A percentile compares a stretch with the other conserved stretches of the same genome.
These are phyloP conservation scores for Luffa acutangula DNA, from an alignment of 306 rosid species.

Conservation along the genomic window DNA sequence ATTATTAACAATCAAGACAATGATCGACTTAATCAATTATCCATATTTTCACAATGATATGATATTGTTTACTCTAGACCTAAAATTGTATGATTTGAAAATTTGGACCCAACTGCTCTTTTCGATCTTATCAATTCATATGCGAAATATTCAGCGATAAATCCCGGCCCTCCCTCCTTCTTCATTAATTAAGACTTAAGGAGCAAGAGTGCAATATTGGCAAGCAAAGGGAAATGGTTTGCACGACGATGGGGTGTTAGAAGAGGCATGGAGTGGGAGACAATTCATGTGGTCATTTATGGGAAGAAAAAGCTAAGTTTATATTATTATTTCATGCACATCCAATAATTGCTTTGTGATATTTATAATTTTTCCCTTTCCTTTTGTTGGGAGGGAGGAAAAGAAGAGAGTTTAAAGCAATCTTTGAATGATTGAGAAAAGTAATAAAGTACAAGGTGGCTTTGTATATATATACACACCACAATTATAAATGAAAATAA, in stretches of 20 bases:
- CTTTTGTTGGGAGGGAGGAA: background rate
- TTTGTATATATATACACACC: background rate
- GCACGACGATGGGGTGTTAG: slow-evolving; percentile 43
- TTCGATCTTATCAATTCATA: background rate
- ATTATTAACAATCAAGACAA: too few relatives aligned
- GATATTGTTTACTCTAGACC: too few relatives aligned
- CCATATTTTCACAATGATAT: too few relatives aligned
- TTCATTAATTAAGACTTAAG: slow-evolving; percentile 1
- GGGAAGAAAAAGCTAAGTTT: background rate
- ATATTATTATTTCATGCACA: slow-evolving; percentile 9
- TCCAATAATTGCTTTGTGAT: slow-evolving; percentile 26
- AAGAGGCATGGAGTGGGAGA: slow-evolving; percentile 62
- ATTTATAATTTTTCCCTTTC: background rate
- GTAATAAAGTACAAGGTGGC: slow-evolving; percentile 3
- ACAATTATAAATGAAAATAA: background rate
- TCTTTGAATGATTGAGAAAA: slow-evolving; percentile 29
- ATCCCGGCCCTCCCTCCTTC: slow-evolving; percentile 12
- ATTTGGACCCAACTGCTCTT: too few relatives aligned
- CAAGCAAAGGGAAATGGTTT: slow-evolving; percentile 50
- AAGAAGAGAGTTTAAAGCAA: slow-evolving; percentile 8
- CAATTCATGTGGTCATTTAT: slow-evolving; percentile 63
- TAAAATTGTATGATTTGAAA: too few relatives aligned
- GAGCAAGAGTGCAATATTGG: slow-evolving; percentile 28
- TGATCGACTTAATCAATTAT: too few relatives aligned
- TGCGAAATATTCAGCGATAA: slow-evolving; percentile 16